phyloP scores from a whole-genome alignment of 2,329 filamentous ascomycete genomes.

The Colletotrichum cordylinicola region DNA sequence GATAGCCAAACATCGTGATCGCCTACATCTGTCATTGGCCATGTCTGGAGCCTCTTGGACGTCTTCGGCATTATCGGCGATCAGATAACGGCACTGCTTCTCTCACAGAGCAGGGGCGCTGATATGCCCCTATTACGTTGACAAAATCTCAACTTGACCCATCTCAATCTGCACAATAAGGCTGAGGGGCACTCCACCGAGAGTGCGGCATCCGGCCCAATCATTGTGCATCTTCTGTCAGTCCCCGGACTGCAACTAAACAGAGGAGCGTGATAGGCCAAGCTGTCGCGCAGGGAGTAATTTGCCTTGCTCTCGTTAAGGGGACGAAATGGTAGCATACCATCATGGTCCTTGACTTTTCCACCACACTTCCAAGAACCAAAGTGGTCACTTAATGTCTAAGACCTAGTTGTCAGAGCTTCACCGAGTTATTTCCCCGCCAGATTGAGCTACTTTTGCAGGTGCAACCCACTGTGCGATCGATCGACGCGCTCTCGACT shows the following conservation, averaged over 20 bases:
- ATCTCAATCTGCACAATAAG: conserved; percentile 12
- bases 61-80: background rate
- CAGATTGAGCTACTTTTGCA: background rate
- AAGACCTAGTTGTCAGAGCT: background rate
- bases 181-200: conserved; percentile 9
- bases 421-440: background rate
- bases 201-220: background rate
- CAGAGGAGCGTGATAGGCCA: conserved; percentile 2
- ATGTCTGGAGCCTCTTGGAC: background rate
- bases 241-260: background rate
- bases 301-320: background rate
- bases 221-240: background rate
- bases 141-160: background rate
- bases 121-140: conserved; percentile 8
- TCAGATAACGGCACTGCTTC: background rate
- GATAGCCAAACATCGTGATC: background rate
- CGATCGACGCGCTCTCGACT: background rate
- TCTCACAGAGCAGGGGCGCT: background rate
- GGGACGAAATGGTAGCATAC: background rate
- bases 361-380: background rate
- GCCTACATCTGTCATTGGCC: background rate
- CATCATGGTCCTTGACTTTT: background rate
- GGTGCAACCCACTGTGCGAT: background rate
- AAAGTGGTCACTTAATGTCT: background rate
- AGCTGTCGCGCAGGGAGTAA: background rate